A percentile compares a stretch with the other conserved stretches of the same genome.
phyloP scores from a whole-genome alignment of 257 asterid species.

The Lantana camara region DNA sequence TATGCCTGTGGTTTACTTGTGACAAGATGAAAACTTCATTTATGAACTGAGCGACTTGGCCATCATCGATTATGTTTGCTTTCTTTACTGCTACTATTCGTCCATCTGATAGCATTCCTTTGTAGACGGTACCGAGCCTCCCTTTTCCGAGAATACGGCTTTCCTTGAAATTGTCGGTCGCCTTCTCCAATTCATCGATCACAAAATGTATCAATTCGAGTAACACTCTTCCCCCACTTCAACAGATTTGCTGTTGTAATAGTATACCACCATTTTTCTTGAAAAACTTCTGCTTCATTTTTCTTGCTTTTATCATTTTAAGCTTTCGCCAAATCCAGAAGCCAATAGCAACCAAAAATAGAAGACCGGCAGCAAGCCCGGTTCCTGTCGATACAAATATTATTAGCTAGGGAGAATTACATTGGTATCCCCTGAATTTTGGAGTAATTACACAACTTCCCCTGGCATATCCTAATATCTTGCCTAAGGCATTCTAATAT shows the following conservation, averaged over 20 bases:
- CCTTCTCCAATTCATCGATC: slow-evolving; percentile 40
- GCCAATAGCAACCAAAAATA: slow-evolving; percentile 3
- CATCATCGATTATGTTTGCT: slow-evolving; percentile 35
- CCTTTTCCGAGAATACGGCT: slow-evolving; percentile 38
- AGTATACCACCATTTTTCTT: slow-evolving; percentile 46
- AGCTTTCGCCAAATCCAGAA: slow-evolving; percentile 21
- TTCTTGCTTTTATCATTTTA: slow-evolving; percentile 22
- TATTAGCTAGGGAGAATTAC: neutral
- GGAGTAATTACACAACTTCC: too few relatives aligned
- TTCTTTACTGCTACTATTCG: slow-evolving; percentile 45
- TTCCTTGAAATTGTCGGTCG: slow-evolving; percentile 35
- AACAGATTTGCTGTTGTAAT: slow-evolving; percentile 30
- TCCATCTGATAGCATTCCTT: slow-evolving; percentile 41
- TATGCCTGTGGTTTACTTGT: slow-evolving; percentile 42
- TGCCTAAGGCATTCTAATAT: too few relatives aligned
- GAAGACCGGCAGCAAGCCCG: slow-evolving; percentile 23
- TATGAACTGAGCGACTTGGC: slow-evolving; percentile 41
- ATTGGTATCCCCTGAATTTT: too few relatives aligned
- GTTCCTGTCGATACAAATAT: slow-evolving; percentile 20
- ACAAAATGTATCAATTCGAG: slow-evolving; percentile 27
- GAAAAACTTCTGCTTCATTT: slow-evolving; percentile 32
- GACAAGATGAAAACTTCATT: slow-evolving; percentile 45
- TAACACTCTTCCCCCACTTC: slow-evolving; percentile 16
- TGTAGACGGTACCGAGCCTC: slow-evolving; percentile 39
- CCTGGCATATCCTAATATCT: too few relatives aligned